A percentile compares a stretch with the other conserved stretches of the same genome.
These are phyloP conservation scores for Uromyces viciae-fabae DNA, from an alignment of 1,284 basidiomycete species.

Conservation along the genomic window DNA sequence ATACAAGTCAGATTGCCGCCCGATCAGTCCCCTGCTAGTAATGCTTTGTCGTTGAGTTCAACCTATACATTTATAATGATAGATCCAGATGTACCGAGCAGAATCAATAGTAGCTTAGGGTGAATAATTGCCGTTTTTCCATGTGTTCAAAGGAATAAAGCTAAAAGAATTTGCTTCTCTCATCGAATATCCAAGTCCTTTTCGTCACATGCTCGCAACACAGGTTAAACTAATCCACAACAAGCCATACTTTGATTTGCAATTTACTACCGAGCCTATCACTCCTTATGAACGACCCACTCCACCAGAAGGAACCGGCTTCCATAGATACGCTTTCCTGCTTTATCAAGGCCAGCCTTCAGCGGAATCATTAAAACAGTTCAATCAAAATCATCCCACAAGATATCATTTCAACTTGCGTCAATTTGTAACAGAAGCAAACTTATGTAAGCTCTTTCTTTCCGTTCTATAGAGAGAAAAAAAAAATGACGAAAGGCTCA, in stretches of 20 bases:
- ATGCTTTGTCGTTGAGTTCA: neutral
- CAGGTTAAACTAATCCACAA: neutral
- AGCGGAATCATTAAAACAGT: neutral
- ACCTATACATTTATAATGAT: conserved; percentile 18
- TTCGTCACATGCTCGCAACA: conserved; percentile 20
- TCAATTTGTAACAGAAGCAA: neutral
- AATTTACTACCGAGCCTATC: neutral
- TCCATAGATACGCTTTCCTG: conserved; percentile 29
- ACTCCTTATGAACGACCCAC: neutral
- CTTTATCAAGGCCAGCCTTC: conserved; percentile 9
- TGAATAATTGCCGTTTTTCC: too few species aligned
- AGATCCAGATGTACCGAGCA: conserved; percentile 17
- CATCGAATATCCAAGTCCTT: neutral
- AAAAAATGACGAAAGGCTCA: too few species aligned
- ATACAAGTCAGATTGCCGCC: neutral
- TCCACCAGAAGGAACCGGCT: neutral
- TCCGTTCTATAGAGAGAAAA: neutral
- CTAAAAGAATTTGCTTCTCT: too few species aligned
- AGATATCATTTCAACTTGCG: conserved; percentile 14
- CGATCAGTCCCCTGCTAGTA: neutral
- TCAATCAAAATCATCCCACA: neutral
- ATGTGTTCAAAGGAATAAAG: too few species aligned
- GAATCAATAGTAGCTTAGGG: neutral
- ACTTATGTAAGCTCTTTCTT: neutral
- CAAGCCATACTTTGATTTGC: neutral